Conservation (phyloP, 768 basidiomycete genomes). For the Lentinula sp. region DNA sequence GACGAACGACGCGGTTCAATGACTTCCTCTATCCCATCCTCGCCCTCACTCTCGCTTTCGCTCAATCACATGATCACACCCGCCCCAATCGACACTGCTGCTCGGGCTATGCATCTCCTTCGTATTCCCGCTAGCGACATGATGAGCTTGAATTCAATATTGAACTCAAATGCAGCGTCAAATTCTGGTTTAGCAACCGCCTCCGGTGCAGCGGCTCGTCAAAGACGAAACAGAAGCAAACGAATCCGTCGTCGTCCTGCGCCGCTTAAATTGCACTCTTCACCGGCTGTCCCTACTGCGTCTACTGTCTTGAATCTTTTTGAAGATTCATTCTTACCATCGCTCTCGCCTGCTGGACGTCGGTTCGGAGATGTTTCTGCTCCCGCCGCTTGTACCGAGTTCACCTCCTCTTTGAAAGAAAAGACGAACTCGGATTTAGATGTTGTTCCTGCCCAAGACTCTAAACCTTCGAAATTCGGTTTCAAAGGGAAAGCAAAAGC, state of each 20-base stretch:
- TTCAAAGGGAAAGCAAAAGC: slow-evolving; percentile 2
- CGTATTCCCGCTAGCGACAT: neutral
- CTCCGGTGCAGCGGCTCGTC: neutral
- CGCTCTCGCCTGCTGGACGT: neutral
- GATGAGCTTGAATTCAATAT: neutral
- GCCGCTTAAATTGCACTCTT: slow-evolving; percentile 3
- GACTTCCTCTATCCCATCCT: neutral
- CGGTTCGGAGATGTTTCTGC: slow-evolving; percentile 1
- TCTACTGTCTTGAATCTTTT: neutral
- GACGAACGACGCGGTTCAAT: neutral
- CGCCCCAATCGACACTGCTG: neutral
- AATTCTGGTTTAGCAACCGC: neutral
- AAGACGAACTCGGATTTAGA: neutral
- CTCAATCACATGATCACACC: neutral
- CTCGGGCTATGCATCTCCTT: slow-evolving; percentile 3
- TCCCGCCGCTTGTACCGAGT: neutral
- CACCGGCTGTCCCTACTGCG: neutral
- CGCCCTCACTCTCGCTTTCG: neutral
- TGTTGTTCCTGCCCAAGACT: neutral
- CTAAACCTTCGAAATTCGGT: neutral
- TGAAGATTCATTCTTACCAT: slow-evolving; percentile 2
- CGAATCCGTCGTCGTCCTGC: slow-evolving; percentile 6
- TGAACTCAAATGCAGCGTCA: neutral
- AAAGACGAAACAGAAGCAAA: neutral
- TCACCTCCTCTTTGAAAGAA: neutral